These are phyloP conservation scores for Solanum clarkiae DNA, from an alignment of 257 asterid genomes.

Conservation along the genomic window DNA sequence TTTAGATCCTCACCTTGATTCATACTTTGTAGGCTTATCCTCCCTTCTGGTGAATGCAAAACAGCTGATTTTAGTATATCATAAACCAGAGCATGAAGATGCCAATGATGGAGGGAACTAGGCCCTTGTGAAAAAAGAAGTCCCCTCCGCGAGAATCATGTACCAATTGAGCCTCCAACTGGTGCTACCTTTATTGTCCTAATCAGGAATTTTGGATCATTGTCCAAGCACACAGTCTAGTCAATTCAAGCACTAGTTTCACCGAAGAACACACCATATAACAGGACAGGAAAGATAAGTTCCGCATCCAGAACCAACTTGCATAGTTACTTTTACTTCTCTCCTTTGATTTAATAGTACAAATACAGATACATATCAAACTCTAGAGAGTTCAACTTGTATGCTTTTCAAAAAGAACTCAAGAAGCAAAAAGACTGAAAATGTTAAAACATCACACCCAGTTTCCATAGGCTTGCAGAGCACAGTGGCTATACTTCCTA, in stretches of 20 bases:
- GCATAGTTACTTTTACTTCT: neutral
- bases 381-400: neutral
- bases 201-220: slow-evolving; percentile 30
- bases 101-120: slow-evolving; percentile 76
- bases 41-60: slow-evolving; percentile 75
- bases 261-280: neutral
- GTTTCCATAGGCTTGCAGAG: slow-evolving; percentile 94
- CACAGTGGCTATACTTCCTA: slow-evolving; percentile 80
- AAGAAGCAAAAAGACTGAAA: neutral
- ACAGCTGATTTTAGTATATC: slow-evolving; percentile 75
- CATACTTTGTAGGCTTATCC: slow-evolving; percentile 51
- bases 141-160: slow-evolving; percentile 79
- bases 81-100: slow-evolving; percentile 94
- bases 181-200: slow-evolving; percentile 93
- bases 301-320: neutral
- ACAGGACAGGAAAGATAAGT: neutral
- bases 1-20: slow-evolving; percentile 61
- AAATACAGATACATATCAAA: neutral
- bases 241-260: neutral
- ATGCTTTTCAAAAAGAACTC: neutral
- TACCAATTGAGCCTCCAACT: slow-evolving; percentile 74
- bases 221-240: neutral
- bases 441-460: slow-evolving; percentile 33
- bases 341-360: neutral
- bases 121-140: slow-evolving; percentile 81